phyloP scores from a whole-genome alignment of 83 land plant species.

The Thuja plicata region DNA sequence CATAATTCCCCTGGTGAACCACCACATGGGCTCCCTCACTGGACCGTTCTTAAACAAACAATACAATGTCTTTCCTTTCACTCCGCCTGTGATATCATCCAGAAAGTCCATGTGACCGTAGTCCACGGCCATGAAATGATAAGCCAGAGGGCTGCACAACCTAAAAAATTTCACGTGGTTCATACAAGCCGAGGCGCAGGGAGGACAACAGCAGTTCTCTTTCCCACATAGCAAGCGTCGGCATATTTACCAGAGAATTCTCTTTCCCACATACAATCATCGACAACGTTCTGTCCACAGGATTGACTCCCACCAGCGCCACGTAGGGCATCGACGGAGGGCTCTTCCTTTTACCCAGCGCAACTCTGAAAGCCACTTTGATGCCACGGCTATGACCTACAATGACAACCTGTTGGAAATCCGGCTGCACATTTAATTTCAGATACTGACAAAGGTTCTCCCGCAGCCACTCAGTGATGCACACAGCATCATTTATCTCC shows the following conservation, averaged over 20 bases:
- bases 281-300: conserved; percentile 40
- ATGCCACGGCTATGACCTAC: conserved; percentile 65
- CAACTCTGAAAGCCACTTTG: conserved; percentile 49
- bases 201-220: too few species aligned
- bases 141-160: conserved; percentile 51
- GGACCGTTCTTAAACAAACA: conserved; percentile 44
- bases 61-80: conserved; percentile 31
- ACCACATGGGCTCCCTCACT: conserved; percentile 38
- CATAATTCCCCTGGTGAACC: conserved; percentile 34
- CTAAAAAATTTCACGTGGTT: conserved; percentile 71
- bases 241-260: conserved; percentile 34
- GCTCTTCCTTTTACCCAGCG: conserved; percentile 20
- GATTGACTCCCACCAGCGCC: conserved; percentile 41
- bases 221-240: too few species aligned
- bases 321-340: conserved; percentile 16
- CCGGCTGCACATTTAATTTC: conserved; percentile 19
- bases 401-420: conserved; percentile 28
- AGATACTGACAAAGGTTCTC: conserved; percentile 16
- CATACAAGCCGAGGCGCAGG: too few species aligned
- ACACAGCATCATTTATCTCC: conserved; percentile 41
- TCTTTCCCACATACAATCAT: conserved; percentile 25
- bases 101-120: conserved; percentile 87
- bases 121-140: conserved; percentile 58
- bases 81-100: conserved; percentile 68
- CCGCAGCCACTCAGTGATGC: conserved; percentile 42